phyloP scores from a whole-genome alignment of 164 flowering plant genomes.

The Chloranthus sessilifolius region DNA sequence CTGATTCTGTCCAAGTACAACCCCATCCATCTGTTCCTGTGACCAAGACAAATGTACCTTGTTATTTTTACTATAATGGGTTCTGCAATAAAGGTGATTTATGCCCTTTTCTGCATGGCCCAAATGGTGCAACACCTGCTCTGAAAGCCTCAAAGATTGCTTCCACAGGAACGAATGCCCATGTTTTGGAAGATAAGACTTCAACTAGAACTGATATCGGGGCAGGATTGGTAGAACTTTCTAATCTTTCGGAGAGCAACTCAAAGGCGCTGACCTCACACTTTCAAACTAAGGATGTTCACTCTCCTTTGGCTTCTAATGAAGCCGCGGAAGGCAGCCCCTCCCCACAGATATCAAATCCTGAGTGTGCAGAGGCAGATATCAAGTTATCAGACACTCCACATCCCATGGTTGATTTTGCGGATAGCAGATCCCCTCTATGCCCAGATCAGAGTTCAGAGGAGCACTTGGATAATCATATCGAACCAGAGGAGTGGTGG shows the following conservation, averaged over 20 bases:
- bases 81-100: conserved; percentile 65
- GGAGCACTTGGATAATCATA: conserved; percentile 29
- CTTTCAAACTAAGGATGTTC: conserved; percentile 17
- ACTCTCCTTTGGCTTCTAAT: conserved; percentile 7
- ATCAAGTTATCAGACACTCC: conserved; percentile 17
- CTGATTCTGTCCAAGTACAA: conserved; percentile 22
- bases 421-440: conserved; percentile 1
- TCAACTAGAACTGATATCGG: conserved; percentile 18
- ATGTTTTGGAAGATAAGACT: conserved; percentile 25
- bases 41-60: conserved; percentile 50
- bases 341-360: conserved; percentile 19
- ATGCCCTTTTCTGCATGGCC: conserved; percentile 56
- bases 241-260: conserved; percentile 13
- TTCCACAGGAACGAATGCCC: conserved; percentile 14
- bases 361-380: conserved; percentile 27
- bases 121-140: conserved; percentile 21
- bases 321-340: conserved; percentile 17
- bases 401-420: background rate
- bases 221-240: conserved; percentile 11
- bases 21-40: conserved; percentile 21
- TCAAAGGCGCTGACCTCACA: conserved; percentile 7
- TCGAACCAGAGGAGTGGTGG: conserved; percentile 51
- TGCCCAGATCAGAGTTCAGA: conserved; percentile 29
- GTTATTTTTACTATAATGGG: conserved; percentile 57
- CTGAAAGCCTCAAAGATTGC: conserved; percentile 20